These are phyloP conservation scores for Tetratostichococcus sp. DNA, from an alignment of 139 green algal species.

Conservation along the genomic window DNA sequence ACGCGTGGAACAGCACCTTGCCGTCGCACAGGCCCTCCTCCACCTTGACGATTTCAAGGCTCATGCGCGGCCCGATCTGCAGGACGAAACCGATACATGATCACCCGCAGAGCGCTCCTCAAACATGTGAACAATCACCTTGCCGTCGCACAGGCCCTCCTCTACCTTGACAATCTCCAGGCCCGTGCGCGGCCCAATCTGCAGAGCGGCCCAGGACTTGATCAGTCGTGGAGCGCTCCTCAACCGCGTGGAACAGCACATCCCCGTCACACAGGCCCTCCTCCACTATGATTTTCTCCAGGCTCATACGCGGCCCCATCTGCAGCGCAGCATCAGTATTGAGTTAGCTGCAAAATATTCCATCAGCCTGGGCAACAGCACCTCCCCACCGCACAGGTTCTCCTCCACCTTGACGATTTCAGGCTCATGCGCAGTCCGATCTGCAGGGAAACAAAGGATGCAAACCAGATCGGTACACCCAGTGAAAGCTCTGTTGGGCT, in stretches of 20 bases:
- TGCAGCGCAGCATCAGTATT: conserved; percentile 19
- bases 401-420: no score
- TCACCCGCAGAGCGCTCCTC: neutral
- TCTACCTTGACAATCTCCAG: neutral
- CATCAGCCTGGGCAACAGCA: neutral
- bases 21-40: conserved; percentile 91
- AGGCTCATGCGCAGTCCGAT: neutral
- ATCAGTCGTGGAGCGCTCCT: conserved; percentile 62
- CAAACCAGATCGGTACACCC: no score
- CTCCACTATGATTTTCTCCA: conserved; percentile 92
- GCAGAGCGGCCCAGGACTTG: no score
- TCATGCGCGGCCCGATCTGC: conserved; percentile 79
- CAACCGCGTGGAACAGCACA: conserved; percentile 86
- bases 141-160: neutral
- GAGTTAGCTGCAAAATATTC: neutral
- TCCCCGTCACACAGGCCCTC: conserved; percentile 85
- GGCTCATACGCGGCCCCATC: conserved; percentile 82
- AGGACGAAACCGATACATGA: no score
- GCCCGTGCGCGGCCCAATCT: neutral
- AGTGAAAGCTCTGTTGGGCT: no score
- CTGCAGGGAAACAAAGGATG: no score
- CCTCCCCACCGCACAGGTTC: neutral
- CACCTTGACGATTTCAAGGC: conserved; percentile 90
- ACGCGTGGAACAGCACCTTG: conserved; percentile 85
- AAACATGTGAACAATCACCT: neutral